Percentiles rank a stretch among this genome's conserved stretches.
Evolutionary conservation across 164 flowering plant genomes (phyloP).

Genomic region (Protea cynaroides): DNA sequence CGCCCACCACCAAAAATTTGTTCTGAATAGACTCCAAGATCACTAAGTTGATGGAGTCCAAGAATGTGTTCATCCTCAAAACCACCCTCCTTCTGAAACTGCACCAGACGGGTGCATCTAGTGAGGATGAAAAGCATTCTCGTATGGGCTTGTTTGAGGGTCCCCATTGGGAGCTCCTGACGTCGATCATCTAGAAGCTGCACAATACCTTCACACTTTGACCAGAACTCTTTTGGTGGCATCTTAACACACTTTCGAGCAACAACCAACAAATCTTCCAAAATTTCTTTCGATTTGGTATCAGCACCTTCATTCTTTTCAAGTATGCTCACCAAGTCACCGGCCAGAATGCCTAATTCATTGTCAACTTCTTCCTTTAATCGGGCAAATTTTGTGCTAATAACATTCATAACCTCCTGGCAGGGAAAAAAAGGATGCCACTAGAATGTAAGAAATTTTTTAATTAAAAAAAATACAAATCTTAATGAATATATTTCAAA

Average conservation of each 20-base stretch:
- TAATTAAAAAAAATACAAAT: background rate
- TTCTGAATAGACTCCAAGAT: slow-evolving; percentile 88
- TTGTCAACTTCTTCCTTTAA: slow-evolving; percentile 84
- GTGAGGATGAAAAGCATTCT: slow-evolving; percentile 92
- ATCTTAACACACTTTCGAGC: slow-evolving; percentile 80
- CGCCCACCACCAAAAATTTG: slow-evolving; percentile 27
- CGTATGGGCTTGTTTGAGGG: slow-evolving; percentile 73
- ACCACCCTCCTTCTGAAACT: slow-evolving; percentile 87
- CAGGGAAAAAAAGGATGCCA: background rate
- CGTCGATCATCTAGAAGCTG: slow-evolving; percentile 87
- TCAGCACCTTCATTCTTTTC: slow-evolving; percentile 49
- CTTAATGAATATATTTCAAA: background rate
- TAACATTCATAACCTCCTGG: slow-evolving; percentile 69
- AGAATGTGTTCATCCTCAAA: slow-evolving; percentile 67
- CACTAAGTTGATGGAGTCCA: slow-evolving; percentile 84
- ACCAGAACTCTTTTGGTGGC: slow-evolving; percentile 86
- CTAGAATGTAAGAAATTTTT: background rate
- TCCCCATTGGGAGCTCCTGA: slow-evolving; percentile 86
- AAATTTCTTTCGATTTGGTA: slow-evolving; percentile 61
- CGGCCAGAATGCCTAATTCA: slow-evolving; percentile 79
- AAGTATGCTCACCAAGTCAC: slow-evolving; percentile 73
- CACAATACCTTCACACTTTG: slow-evolving; percentile 83
- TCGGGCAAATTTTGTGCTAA: slow-evolving; percentile 67
- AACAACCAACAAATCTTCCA: slow-evolving; percentile 79
- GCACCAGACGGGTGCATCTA: slow-evolving; percentile 85